phyloP scores from a whole-genome alignment of 164 flowering plant genomes.

The Cinnamomum chago region DNA sequence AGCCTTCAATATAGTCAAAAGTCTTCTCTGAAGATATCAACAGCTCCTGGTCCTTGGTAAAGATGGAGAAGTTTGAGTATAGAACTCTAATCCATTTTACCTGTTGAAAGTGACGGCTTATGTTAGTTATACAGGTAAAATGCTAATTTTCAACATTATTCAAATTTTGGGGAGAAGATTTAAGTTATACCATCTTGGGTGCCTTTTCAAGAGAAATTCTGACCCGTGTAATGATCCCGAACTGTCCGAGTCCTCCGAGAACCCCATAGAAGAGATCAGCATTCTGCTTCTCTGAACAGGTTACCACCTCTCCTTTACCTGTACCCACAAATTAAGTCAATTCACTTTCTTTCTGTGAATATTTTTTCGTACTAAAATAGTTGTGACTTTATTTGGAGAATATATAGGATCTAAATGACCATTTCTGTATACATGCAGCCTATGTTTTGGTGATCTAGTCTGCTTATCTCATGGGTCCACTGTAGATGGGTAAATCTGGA shows the following conservation, averaged over 20 bases:
- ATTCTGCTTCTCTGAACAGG: slow-evolving; percentile 62
- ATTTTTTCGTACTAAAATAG: neutral
- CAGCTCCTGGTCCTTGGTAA: slow-evolving; percentile 74
- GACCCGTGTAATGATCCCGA: slow-evolving; percentile 87
- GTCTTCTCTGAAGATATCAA: slow-evolving; percentile 50
- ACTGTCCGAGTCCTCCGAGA: slow-evolving; percentile 93
- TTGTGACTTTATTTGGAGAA: neutral
- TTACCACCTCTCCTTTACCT: slow-evolving; percentile 83
- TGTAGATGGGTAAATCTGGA: neutral
- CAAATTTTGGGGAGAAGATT: neutral
- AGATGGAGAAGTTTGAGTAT: slow-evolving; percentile 62
- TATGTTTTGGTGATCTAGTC: neutral
- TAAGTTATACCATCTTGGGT: slow-evolving; percentile 55
- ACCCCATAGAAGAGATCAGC: slow-evolving; percentile 71
- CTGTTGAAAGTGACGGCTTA: slow-evolving; percentile 31
- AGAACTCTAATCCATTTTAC: slow-evolving; percentile 87
- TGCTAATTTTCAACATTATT: neutral
- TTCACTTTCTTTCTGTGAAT: neutral
- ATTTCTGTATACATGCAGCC: neutral
- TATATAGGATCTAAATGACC: neutral
- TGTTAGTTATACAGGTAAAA: neutral
- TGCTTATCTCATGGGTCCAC: neutral
- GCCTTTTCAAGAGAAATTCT: slow-evolving; percentile 79
- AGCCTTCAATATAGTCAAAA: slow-evolving; percentile 91
- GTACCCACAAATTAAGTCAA: slow-evolving; percentile 21